Evolutionary conservation across 2,329 filamentous ascomycete genomes (phyloP).

Genomic region (Aspergillus oerlinghausenensis): DNA sequence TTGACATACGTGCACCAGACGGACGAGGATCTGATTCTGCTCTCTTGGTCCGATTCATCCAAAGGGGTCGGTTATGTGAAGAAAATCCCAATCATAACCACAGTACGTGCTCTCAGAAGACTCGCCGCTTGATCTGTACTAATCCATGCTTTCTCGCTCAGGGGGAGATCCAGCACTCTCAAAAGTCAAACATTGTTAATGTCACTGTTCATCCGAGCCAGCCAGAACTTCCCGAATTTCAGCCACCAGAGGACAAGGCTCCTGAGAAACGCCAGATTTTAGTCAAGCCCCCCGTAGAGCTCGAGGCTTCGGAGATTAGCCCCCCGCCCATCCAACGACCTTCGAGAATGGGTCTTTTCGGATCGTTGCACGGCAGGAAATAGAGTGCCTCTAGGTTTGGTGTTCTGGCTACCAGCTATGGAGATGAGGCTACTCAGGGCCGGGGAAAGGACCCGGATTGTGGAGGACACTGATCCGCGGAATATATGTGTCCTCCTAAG

Average conservation of each 20-base stretch:
- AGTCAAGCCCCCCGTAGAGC: background rate
- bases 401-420: too few relatives aligned
- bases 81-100: background rate
- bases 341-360: background rate
- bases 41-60: background rate
- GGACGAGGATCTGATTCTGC: background rate
- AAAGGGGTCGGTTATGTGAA: background rate
- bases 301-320: background rate
- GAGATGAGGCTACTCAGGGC: background rate
- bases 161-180: background rate
- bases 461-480: background rate
- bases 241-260: background rate
- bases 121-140: background rate
- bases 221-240: background rate
- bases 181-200: background rate
- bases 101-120: background rate
- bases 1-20: background rate
- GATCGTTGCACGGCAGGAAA: background rate
- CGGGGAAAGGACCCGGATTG: too few relatives aligned
- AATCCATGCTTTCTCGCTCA: background rate
- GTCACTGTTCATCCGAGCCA: background rate
- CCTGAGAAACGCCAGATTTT: background rate
- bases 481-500: background rate
- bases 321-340: background rate
- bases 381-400: background rate